phyloP scores from a whole-genome alignment of 169 alveolate species.

The Plasmodium sp. region DNA sequence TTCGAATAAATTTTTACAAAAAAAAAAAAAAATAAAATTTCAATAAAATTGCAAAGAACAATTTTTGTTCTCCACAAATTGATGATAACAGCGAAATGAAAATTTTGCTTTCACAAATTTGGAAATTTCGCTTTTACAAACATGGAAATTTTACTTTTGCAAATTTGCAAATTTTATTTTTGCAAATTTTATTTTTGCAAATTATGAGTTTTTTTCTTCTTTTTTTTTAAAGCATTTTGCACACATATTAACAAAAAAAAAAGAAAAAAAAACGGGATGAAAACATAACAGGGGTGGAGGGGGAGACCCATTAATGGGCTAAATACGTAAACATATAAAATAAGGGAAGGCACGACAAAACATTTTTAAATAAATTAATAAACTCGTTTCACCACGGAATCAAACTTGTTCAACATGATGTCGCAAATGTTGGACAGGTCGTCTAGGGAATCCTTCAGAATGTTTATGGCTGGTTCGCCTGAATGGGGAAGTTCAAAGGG shows the following conservation, averaged over 20 bases:
- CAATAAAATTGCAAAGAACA: too few species aligned
- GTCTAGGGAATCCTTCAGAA: slow-evolving; percentile 77
- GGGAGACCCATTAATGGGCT: neutral
- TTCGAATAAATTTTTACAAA: neutral
- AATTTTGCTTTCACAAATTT: too few species aligned
- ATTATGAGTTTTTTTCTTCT: neutral
- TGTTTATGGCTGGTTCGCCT: slow-evolving; percentile 85
- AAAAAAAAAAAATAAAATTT: too few species aligned
- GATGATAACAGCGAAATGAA: too few species aligned
- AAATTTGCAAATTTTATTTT: too few species aligned
- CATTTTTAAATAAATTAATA: slow-evolving; percentile 6
- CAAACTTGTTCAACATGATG: slow-evolving; percentile 76
- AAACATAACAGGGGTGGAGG: neutral
- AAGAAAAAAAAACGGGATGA: neutral
- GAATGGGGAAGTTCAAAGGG: neutral
- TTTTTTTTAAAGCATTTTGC: neutral
- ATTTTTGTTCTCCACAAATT: too few species aligned
- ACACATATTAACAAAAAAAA: neutral
- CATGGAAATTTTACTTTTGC: too few species aligned
- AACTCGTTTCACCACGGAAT: slow-evolving; percentile 63
- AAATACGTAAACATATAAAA: slow-evolving; percentile 1
- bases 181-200: neutral
- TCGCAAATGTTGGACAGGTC: slow-evolving; percentile 80
- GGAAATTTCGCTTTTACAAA: too few species aligned
- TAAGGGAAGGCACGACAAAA: neutral